Evolutionary conservation across 208 protist species (phyloP), one percentile per base, ranked within the genome.

Genomic region (Crithidia brevicula): DNA sequence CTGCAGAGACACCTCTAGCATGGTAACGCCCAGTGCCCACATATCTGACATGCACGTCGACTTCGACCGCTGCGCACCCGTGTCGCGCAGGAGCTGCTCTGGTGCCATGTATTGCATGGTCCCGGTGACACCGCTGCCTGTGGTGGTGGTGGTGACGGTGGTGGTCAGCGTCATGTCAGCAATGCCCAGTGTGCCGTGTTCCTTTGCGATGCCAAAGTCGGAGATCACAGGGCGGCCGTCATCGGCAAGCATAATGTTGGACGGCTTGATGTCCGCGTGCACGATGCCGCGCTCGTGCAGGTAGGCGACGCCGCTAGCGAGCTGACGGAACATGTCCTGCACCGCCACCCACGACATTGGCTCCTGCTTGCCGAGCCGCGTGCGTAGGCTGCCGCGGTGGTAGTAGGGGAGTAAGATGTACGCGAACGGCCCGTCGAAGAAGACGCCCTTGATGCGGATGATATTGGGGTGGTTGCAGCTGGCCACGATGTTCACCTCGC

Each of bases 161-260:
- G 60, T 57, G 15, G 74, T 79, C 50, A 74, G n/a, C 33, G 81
- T 88, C 47, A 86, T 9, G 59, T 90, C 84, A 5, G 67, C 42
- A 13, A 47, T 38, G 25, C 81, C 81, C 25, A 83, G 80, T 4
- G 30, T 33, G 50, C 72, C 82, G 51, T 64, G 65, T 28, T 83
- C 67, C 74, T 83, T 86, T 10, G 81, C 82, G 33, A 91, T 85
- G 59, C 93, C 93, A 70, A 97, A 96, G 68, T 97, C 93, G 8
- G 85, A 72, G 45, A 97, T 72, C 20, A 89, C 79, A 2, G 88
- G 79, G 23, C 78, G 70, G n/a, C 83, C 72, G 33, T 94, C 82
- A 28, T 67, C 72, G 30, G 80, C 75, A 28, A 94, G 56, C 43
- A 94, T 79, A n/a, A 94, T 77, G 59, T 94, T 94, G 2, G 76